Conservation (phyloP, 2,329 filamentous ascomycete genomes). For the Juglanconis sp. region DNA sequence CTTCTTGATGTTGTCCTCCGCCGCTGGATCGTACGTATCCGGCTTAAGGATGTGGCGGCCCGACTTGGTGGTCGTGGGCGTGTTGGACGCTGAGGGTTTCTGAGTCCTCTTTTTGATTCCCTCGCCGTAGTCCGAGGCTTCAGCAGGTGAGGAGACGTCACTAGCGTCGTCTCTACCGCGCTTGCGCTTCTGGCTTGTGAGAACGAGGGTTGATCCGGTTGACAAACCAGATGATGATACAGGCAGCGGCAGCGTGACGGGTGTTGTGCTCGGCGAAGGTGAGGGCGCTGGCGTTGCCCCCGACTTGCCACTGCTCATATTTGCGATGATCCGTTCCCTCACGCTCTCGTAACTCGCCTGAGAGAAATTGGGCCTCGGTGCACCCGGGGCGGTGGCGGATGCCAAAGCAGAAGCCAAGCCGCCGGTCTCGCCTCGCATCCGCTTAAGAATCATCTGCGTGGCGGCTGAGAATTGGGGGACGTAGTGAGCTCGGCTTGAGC, state of each 20-base stretch:
- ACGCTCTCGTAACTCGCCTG: constrained; percentile 36
- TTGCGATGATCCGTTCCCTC: constrained; percentile 37
- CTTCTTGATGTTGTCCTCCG: constrained; percentile 40
- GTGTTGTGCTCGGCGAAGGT: not conserved
- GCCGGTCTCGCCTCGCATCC: constrained; percentile 23
- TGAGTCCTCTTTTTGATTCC: constrained; percentile 24
- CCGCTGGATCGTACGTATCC: constrained; percentile 57
- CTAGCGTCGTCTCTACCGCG: constrained; percentile 18
- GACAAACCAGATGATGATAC: constrained; percentile 4
- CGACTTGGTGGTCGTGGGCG: constrained; percentile 69
- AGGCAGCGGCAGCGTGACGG: constrained; percentile 11
- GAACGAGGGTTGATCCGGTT: not conserved
- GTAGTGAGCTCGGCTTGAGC: constrained; percentile 57
- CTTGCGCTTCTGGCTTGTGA: constrained; percentile 19
- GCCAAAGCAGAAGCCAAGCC: constrained; percentile 25
- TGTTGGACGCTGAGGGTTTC: constrained; percentile 32
- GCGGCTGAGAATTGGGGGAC: constrained; percentile 17
- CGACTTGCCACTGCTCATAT: constrained; percentile 33
- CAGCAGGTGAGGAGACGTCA: constrained; percentile 15
- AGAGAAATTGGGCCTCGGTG: constrained; percentile 24
- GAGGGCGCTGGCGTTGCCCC: constrained; percentile 32
- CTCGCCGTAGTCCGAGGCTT: constrained; percentile 30
- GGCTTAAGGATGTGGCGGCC: constrained; percentile 70
- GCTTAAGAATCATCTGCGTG: constrained; percentile 22
- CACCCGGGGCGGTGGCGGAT: constrained; percentile 20